Evolutionary conservation across 1,284 basidiomycete genomes (phyloP).

Genomic region (Taiwanofungus camphoratus): DNA sequence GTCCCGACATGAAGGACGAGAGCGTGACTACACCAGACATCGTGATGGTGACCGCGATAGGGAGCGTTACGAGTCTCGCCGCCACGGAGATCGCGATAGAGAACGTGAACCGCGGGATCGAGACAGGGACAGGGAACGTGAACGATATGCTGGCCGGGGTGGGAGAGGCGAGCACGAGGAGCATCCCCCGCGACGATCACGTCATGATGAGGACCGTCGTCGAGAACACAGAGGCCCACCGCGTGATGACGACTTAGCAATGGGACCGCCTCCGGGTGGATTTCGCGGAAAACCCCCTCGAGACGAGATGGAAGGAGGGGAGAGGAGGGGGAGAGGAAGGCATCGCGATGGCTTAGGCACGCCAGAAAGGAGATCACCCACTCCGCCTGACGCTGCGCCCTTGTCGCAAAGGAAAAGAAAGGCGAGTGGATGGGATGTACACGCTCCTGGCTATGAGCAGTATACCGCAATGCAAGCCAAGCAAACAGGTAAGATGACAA

Average conservation of each 20-base stretch:
- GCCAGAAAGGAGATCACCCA: constrained; percentile 81
- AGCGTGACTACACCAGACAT: constrained; percentile 32
- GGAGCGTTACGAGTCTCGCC: constrained; percentile 22
- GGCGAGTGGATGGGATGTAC: constrained; percentile 93
- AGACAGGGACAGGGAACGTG: constrained; percentile 36
- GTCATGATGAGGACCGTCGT: constrained; percentile 35
- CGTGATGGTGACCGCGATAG: constrained; percentile 43
- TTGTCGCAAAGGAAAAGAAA: constrained; percentile 84
- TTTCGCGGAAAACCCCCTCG: constrained; percentile 26
- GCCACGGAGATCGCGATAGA: constrained; percentile 31
- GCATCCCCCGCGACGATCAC: constrained; percentile 33
- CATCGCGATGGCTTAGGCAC: constrained; percentile 50
- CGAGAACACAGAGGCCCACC: constrained; percentile 33
- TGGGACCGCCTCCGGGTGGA: constrained; percentile 21
- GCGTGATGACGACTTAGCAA: constrained; percentile 42
- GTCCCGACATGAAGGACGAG: constrained; percentile 47
- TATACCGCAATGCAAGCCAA: constrained; percentile 95
- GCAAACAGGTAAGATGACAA: constrained; percentile 72
- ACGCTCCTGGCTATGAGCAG: constrained; percentile 92
- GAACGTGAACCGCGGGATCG: constrained; percentile 35
- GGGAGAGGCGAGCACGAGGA: constrained; percentile 32
- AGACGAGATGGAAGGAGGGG: constrained; percentile 32
- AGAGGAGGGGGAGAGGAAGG: constrained; percentile 28
- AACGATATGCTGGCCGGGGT: constrained; percentile 25
- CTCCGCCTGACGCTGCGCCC: constrained; percentile 80